Base-by-base conservation (phyloP, 352 stramenopile species). In the Phytopythium delawarense region DNA sequence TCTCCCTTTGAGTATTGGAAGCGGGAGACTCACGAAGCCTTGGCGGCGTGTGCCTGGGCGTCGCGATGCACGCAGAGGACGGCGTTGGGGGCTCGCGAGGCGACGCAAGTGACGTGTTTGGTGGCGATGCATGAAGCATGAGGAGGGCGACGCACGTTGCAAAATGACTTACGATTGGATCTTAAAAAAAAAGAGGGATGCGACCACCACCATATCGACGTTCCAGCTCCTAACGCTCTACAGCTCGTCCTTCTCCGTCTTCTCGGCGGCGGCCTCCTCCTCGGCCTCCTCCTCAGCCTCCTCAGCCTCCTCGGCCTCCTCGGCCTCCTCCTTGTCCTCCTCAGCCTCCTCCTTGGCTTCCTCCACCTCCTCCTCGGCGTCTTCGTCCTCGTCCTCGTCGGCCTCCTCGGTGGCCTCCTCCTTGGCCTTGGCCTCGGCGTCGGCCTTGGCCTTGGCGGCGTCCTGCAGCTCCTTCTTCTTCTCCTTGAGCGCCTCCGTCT, bases 381-480 rank as follows among this genome's bases (percentile, higher is more conserved):
- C 67, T 12, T 67, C 71, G n/a, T 87, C 79, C 30, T 86, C 81
- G 39, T 87, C 78, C 16, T 78, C 64, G 13, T 67, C 75, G 60
- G 91, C 80, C 61, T 84, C 78, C 16, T 71, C 68, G 5, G 59
- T 69, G 37, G 86, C 80, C 61, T 89, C 84, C 49, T 87, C 87
- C 67, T 94, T 88, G 55, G 86, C 80, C 72, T 87, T 83, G 18
- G 74, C 77, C 66, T 93, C 78, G 34, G 83, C 76, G 66, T 96
- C 75, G 42, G 76, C 67, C 66, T 88, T 78, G 30, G 71, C 72
- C 66, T 82, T 82, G 70, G 89, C 79, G 56, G 78, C 82, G 67
- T 93, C 87, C 66, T 96, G 80, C 40, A 78, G 70, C 61, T 87
- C 71, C 64, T 94, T 83, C 74, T 89, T 89, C 74, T 91, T 88